Conservation (phyloP, 345 rosid species). For the Streptanthus diversifolius region DNA sequence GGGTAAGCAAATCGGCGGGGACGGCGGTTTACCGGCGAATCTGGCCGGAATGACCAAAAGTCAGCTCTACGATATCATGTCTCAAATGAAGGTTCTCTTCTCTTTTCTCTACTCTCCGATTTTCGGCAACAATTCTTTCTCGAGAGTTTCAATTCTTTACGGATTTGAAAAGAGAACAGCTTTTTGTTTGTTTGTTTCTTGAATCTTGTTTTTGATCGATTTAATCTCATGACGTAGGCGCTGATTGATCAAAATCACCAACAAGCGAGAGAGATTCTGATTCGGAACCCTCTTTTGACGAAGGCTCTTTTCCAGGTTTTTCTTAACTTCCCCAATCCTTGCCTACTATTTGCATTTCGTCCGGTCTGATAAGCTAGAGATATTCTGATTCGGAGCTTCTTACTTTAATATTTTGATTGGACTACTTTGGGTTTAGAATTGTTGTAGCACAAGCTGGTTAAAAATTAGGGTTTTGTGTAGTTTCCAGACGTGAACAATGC, state of each 20-base stretch:
- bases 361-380: background rate
- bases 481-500: background rate
- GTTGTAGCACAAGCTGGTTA: background rate
- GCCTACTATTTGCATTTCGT: background rate
- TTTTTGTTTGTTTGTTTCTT: background rate
- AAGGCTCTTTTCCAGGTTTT: conserved; percentile 92
- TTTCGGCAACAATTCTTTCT: background rate
- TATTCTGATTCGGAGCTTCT: background rate
- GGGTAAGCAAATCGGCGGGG: conserved; percentile 65
- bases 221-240: conserved; percentile 38
- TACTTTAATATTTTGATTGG: background rate
- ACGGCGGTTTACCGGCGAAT: conserved; percentile 59
- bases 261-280: conserved; percentile 80
- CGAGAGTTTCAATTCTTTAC: background rate
- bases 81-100: conserved; percentile 70
- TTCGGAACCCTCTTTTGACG: conserved; percentile 82
- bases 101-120: background rate
- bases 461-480: conserved; percentile 25
- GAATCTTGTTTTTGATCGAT: background rate
- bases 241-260: conserved; percentile 86
- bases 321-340: background rate
- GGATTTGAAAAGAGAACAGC: background rate
- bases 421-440: background rate
- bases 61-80: conserved; percentile 92
- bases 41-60: conserved; percentile 91